Base-by-base conservation (phyloP, 2,329 filamentous ascomycete genomes). In the Penicillium digitatum region DNA sequence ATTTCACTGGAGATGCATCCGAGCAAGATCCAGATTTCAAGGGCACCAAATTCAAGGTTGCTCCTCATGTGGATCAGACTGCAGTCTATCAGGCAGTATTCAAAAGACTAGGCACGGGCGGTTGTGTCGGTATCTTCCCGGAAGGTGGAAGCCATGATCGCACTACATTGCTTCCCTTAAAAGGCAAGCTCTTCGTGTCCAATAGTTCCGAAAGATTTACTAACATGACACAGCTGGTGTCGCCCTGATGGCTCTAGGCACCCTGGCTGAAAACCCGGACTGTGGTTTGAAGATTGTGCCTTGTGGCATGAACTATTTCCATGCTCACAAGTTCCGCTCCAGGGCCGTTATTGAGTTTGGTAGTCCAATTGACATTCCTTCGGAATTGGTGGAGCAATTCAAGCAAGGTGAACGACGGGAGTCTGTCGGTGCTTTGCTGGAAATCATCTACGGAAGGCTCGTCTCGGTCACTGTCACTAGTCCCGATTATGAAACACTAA, bases 241-340 rank as follows among this genome's bases (percentile, higher is more conserved):
- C 57, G 94, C 94, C 55, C 94, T 99, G 69, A 99, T 99, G 93
- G 94, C 93, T 12, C 82, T 99, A 34, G 93, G 93, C 37, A 88
- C 94, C 1, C 79, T 97, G 48, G 90, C 89, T 5, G 87, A 90
- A 54, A 85, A 92, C 58, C 92, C 92, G 3, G 82, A 93, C 61
- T 96, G 90, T 69, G 90, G 89, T 29, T 79, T 99, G 58, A 95
- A 92, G 74, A 96, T 99, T 65, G 90, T 99, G 24, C 94, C 94
- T 3, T 92, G 94, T 48, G 93, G 93, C 66, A 96, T 99, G 93
- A 99, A 99, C 75, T 99, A 99, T 75, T 99, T 99, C 76, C 93
- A 97, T 74, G 89, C 93, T 0, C 93, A 99, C 81, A 99, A 97
- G 73, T 99, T 99, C 75, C 88, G 93, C 43, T 97, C 93, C 60